Conservation (phyloP, 2,329 filamentous ascomycete genomes). For the Fusarium piperis region DNA sequence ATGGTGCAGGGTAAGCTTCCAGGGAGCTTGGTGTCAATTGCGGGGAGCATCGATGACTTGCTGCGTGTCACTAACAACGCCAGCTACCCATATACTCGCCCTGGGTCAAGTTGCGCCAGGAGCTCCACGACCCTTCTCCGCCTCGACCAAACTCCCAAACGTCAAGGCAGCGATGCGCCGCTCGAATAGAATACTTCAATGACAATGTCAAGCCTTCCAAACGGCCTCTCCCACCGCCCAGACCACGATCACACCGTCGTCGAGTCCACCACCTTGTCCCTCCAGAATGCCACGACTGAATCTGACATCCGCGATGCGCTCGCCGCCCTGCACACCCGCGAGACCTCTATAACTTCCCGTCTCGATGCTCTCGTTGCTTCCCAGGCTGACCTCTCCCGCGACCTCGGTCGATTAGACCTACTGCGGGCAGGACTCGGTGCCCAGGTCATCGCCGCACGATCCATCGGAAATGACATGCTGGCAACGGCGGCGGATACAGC, state of each 20-base stretch:
- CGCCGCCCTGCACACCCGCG: slow-evolving; percentile 77
- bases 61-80: slow-evolving; percentile 41
- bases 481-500: slow-evolving; percentile 87
- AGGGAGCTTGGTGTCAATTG: slow-evolving; percentile 13
- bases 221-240: slow-evolving; percentile 53
- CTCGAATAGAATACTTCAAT: slow-evolving; percentile 48
- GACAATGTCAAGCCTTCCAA: slow-evolving; percentile 60
- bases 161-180: slow-evolving; percentile 55
- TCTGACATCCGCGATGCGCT: slow-evolving; percentile 84
- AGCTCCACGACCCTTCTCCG: slow-evolving; percentile 24
- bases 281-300: slow-evolving; percentile 78
- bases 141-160: slow-evolving; percentile 24
- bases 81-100: slow-evolving; percentile 15
- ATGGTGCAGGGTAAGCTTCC: slow-evolving; percentile 31
- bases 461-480: slow-evolving; percentile 91
- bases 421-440: slow-evolving; percentile 88
- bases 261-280: slow-evolving; percentile 45
- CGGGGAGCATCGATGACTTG: slow-evolving; percentile 30
- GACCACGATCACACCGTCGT: slow-evolving; percentile 45
- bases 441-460: slow-evolving; percentile 83
- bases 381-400: slow-evolving; percentile 86
- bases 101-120: slow-evolving; percentile 20
- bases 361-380: slow-evolving; percentile 82
- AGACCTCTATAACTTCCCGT: slow-evolving; percentile 76
- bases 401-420: slow-evolving; percentile 87